Conservation (phyloP, 2,329 filamentous ascomycete species). For the Clonostachys solani region DNA sequence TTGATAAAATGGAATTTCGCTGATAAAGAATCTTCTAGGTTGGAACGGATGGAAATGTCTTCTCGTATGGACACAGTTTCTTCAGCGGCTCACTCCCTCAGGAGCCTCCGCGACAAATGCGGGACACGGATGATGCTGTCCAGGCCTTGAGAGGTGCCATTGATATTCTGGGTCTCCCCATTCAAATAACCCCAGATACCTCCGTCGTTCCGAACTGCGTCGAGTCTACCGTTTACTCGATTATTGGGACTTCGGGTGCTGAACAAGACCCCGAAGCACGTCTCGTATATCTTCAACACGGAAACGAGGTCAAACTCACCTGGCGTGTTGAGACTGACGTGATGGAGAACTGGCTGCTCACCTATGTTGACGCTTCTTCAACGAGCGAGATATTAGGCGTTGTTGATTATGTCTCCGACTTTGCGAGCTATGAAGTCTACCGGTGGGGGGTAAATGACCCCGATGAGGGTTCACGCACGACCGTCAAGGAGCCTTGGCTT, state of each 20-base stretch:
- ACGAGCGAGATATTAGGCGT: slow-evolving; percentile 45
- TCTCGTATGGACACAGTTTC: slow-evolving; percentile 51
- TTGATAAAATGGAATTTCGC: neutral
- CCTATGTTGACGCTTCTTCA: slow-evolving; percentile 48
- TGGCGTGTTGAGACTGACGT: slow-evolving; percentile 59
- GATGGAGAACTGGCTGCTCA: slow-evolving; percentile 52
- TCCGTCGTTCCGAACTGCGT: slow-evolving; percentile 6
- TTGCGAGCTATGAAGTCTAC: slow-evolving; percentile 50
- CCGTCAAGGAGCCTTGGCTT: slow-evolving; percentile 45
- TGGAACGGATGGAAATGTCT: slow-evolving; percentile 44
- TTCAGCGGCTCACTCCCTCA: slow-evolving; percentile 36
- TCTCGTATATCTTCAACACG: slow-evolving; percentile 44
- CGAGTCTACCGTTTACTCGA: slow-evolving; percentile 19
- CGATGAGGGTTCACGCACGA: slow-evolving; percentile 34
- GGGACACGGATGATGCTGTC: slow-evolving; percentile 34
- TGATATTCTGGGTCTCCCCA: slow-evolving; percentile 21
- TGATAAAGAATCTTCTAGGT: neutral
- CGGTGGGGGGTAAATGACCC: slow-evolving; percentile 54
- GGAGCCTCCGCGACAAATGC: slow-evolving; percentile 27
- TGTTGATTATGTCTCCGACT: slow-evolving; percentile 51
- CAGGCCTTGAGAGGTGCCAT: slow-evolving; percentile 36
- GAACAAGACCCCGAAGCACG: slow-evolving; percentile 48
- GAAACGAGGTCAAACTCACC: slow-evolving; percentile 39
- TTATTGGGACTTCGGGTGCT: slow-evolving; percentile 43
- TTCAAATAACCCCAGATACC: slow-evolving; percentile 16